These are phyloP conservation scores for Leccinum olivaceopallidum DNA, from an alignment of 768 basidiomycete genomes.

Conservation along the genomic window DNA sequence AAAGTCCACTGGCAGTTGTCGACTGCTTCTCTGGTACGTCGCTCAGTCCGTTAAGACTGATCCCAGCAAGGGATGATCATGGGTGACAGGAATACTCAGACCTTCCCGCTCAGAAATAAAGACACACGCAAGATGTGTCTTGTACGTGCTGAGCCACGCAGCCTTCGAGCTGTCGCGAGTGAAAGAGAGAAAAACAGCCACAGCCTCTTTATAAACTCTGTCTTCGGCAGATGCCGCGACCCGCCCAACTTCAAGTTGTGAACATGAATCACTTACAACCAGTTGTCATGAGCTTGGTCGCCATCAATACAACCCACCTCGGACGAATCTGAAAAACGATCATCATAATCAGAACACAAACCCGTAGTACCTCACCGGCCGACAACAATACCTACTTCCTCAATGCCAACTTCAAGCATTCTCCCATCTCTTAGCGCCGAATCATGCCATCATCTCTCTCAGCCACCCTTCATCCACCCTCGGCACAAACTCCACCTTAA, in stretches of 20 bases:
- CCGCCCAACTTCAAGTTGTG: too few species aligned
- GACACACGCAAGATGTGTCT: conserved; percentile 13
- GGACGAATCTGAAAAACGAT: background rate
- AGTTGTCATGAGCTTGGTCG: background rate
- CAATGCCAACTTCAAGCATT: background rate
- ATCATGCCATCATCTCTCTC: conserved; percentile 16
- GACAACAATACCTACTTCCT: background rate
- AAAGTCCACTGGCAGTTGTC: conserved; percentile 19
- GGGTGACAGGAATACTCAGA: conserved; percentile 33
- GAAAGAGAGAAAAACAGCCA: background rate
- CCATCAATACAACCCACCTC: background rate
- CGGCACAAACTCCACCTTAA: conserved; percentile 55
- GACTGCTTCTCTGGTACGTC: conserved; percentile 33
- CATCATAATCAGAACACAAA: background rate
- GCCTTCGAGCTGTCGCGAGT: conserved; percentile 30
- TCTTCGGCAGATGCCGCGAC: background rate
- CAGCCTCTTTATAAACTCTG: background rate
- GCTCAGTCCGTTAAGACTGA: conserved; percentile 27
- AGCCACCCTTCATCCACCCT: conserved; percentile 27
- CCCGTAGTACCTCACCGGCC: background rate
- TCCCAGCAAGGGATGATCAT: conserved; percentile 31
- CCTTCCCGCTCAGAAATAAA: conserved; percentile 35
- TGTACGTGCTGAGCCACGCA: conserved; percentile 31
- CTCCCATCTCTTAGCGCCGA: background rate
- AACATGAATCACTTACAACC: too few species aligned